Conservation (phyloP, 176 grass and related monocot genomes). For the Tillandsia leiboldiana region DNA sequence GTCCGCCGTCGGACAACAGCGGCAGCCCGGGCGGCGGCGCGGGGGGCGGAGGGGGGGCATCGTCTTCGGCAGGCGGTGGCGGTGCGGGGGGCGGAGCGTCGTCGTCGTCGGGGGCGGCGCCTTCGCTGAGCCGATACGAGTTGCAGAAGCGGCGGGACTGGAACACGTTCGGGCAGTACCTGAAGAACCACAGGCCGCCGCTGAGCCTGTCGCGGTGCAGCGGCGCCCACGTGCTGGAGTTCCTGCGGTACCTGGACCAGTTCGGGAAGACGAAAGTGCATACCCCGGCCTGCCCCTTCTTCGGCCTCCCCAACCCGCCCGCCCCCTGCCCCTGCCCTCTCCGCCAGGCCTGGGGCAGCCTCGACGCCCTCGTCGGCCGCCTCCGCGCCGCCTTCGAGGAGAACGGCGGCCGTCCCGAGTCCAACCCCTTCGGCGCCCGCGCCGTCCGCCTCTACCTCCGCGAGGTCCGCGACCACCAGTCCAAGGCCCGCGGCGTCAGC, state of each 20-base stretch:
- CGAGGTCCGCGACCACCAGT: constrained; percentile 25
- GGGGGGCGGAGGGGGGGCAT: constrained; percentile 10
- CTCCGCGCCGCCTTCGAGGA: constrained; percentile 32
- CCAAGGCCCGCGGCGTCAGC: constrained; percentile 23
- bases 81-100: constrained; percentile 8
- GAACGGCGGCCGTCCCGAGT: constrained; percentile 19
- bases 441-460: constrained; percentile 26
- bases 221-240: constrained; percentile 25
- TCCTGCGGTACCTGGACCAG: constrained; percentile 31
- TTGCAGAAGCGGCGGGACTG: constrained; percentile 31
- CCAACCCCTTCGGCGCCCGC: constrained; percentile 26
- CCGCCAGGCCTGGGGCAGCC: constrained; percentile 29
- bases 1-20: constrained; percentile 35
- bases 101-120: constrained; percentile 7
- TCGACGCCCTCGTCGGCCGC: constrained; percentile 28
- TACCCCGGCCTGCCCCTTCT: constrained; percentile 24
- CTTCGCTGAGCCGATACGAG: constrained; percentile 25
- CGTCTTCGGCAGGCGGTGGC: constrained; percentile 17
- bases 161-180: constrained; percentile 34
- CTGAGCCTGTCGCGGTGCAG: constrained; percentile 22
- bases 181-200: constrained; percentile 26
- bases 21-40: constrained; percentile 8
- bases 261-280: constrained; percentile 34
- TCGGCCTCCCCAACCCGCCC: constrained; percentile 23
- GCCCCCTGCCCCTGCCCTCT: constrained; percentile 25